These are phyloP conservation scores for Daldinia bambusicola DNA, from an alignment of 495 filamentous ascomycete genomes.

Conservation along the genomic window DNA sequence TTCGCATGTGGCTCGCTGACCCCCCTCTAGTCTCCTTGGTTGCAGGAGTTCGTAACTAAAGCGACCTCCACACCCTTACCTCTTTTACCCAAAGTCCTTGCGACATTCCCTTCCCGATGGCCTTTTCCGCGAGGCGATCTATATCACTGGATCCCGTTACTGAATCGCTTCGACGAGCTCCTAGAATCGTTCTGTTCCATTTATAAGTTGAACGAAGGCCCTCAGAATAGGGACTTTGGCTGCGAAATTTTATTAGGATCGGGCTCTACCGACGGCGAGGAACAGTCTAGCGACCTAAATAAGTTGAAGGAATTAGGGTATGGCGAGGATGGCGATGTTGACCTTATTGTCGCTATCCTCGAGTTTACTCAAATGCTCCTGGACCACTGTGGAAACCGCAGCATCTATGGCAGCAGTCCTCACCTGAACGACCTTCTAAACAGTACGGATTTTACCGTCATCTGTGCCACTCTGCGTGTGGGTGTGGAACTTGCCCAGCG, in stretches of 20 bases:
- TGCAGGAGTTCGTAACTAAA: constrained; percentile 78
- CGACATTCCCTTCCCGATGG: constrained; percentile 86
- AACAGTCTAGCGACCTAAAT: constrained; percentile 54
- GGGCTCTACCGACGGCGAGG: constrained; percentile 49
- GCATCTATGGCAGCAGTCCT: constrained; percentile 90
- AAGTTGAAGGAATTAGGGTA: constrained; percentile 69
- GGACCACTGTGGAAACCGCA: constrained; percentile 96
- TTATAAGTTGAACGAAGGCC: constrained; percentile 83
- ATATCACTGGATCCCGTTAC: constrained; percentile 96
- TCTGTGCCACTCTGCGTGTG: constrained; percentile 78
- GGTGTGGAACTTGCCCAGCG: constrained; percentile 86
- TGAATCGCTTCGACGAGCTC: constrained; percentile 93
- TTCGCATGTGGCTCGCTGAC: constrained; percentile 49
- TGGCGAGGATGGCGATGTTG: constrained; percentile 75
- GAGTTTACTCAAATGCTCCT: constrained; percentile 86
- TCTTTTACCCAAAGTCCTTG: constrained; percentile 79
- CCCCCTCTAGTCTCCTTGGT: constrained; percentile 78
- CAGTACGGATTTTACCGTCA: constrained; percentile 80
- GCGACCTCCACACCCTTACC: constrained; percentile 75
- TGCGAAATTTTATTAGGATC: constrained; percentile 68
- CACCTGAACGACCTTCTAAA: constrained; percentile 88
- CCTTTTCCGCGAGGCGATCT: constrained; percentile 96
- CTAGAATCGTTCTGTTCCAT: constrained; percentile 81
- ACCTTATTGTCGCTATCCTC: constrained; percentile 81
- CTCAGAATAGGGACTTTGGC: constrained; percentile 79